Conservation (phyloP, 2,329 filamentous ascomycete species). For the Penicillium sp. region DNA sequence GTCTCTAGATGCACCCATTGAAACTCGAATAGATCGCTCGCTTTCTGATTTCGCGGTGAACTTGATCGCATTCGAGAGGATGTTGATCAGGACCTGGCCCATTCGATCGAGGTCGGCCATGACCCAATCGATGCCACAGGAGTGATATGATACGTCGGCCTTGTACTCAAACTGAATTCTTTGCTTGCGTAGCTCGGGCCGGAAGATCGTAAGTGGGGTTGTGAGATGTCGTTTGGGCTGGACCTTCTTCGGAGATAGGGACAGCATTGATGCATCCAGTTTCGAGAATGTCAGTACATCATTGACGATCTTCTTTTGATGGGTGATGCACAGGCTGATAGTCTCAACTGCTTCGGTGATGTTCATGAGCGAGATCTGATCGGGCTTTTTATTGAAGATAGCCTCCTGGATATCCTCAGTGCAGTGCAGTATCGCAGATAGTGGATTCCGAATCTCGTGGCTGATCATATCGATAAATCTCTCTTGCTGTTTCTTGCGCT, state of each 20-base stretch:
- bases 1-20: constrained; percentile 53
- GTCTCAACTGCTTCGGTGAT: constrained; percentile 75
- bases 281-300: constrained; percentile 74
- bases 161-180: constrained; percentile 68
- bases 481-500: constrained; percentile 77
- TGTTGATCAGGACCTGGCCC: constrained; percentile 77
- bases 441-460: constrained; percentile 60
- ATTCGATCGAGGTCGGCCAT: constrained; percentile 72
- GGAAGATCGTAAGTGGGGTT: constrained; percentile 74
- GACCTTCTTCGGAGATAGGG: constrained; percentile 70
- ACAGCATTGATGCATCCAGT: constrained; percentile 72
- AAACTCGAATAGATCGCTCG: constrained; percentile 49
- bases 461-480: constrained; percentile 76
- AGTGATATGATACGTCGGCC: constrained; percentile 63
- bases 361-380: constrained; percentile 51
- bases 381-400: constrained; percentile 8
- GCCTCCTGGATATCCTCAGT: constrained; percentile 49
- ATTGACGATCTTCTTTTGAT: constrained; percentile 79
- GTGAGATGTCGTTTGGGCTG: constrained; percentile 68
- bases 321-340: constrained; percentile 74
- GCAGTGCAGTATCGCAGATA: constrained; percentile 61
- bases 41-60: constrained; percentile 64
- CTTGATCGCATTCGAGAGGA: constrained; percentile 80
- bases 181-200: constrained; percentile 70
- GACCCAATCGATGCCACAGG: constrained; percentile 65